A percentile compares a stretch with the other conserved stretches of the same genome.
These are phyloP conservation scores for Trichophyton schoenleinii DNA, from an alignment of 2,329 filamentous ascomycete genomes.

Conservation along the genomic window DNA sequence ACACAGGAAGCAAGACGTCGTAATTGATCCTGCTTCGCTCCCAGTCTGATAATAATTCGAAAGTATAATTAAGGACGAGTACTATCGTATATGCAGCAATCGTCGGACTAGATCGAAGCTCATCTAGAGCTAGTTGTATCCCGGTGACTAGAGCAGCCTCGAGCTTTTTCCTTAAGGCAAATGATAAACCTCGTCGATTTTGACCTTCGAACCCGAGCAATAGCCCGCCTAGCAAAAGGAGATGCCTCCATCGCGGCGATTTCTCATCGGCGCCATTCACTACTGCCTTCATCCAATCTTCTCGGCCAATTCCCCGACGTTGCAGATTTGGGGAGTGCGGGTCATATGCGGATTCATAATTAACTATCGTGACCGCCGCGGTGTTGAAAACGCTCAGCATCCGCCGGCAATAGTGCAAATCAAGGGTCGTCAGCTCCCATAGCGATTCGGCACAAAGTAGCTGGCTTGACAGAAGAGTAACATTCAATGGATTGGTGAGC, in stretches of 20 bases:
- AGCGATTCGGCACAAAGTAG: constrained; percentile 47
- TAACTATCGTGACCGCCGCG: constrained; percentile 43
- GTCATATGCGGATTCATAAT: constrained; percentile 32
- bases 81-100: constrained; percentile 45
- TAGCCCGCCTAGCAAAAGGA: constrained; percentile 66
- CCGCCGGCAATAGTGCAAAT: constrained; percentile 43
- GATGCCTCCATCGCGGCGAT: constrained; percentile 65
- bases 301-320: constrained; percentile 41
- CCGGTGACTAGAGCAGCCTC: constrained; percentile 63
- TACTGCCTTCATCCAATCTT: constrained; percentile 48
- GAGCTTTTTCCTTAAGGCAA: constrained; percentile 51
- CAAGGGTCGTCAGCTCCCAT: constrained; percentile 43
- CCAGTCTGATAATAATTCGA: constrained; percentile 54
- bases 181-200: constrained; percentile 51
- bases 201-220: constrained; percentile 61
- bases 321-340: constrained; percentile 24
- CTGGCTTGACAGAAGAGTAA: constrained; percentile 48
- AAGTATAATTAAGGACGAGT: constrained; percentile 63
- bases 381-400: constrained; percentile 51
- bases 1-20: constrained; percentile 56
- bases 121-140: constrained; percentile 58
- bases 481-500: constrained; percentile 49
- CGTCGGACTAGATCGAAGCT: constrained; percentile 40
- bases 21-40: constrained; percentile 51
- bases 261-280: constrained; percentile 49